A percentile compares a stretch with the other conserved stretches of the same genome.
These are phyloP conservation scores for Zopfia rhizophila DNA, from an alignment of 2,329 filamentous ascomycete species.

Conservation along the genomic window DNA sequence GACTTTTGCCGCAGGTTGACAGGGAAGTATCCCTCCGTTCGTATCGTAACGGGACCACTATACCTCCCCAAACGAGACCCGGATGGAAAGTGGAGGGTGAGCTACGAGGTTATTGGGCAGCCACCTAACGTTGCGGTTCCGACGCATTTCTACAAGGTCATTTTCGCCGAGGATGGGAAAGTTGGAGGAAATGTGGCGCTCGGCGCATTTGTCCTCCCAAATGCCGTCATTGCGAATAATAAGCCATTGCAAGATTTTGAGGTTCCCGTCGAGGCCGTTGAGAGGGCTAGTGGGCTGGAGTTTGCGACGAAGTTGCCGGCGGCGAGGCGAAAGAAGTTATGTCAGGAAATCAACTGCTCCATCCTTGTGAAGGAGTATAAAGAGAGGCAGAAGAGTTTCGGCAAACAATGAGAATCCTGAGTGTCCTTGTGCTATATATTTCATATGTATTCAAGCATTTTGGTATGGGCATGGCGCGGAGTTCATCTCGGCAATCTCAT, in stretches of 20 bases:
- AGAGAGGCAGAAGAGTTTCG: constrained; percentile 63
- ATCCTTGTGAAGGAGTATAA: constrained; percentile 85
- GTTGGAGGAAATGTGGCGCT: constrained; percentile 76
- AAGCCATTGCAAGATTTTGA: constrained; percentile 93
- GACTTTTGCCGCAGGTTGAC: constrained; percentile 93
- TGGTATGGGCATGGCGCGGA: constrained; percentile 21
- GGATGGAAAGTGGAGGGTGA: constrained; percentile 95
- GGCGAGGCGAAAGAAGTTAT: constrained; percentile 79
- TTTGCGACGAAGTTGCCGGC: constrained; percentile 84
- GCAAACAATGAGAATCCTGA: constrained; percentile 34
- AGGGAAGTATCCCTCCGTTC: constrained; percentile 81
- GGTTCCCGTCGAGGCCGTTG: constrained; percentile 91
- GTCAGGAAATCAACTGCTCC: constrained; percentile 85
- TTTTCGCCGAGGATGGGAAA: constrained; percentile 87
- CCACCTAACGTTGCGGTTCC: constrained; percentile 95
- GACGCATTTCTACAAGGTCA: constrained; percentile 99
- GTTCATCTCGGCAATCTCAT: constrained; percentile 5
- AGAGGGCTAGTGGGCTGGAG: constrained; percentile 90
- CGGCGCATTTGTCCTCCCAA: constrained; percentile 94
- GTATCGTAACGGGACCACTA: constrained; percentile 91
- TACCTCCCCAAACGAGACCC: constrained; percentile 89
- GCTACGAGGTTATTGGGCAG: constrained; percentile 93
- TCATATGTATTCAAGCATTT: constrained; percentile 24
- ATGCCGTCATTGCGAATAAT: constrained; percentile 85
- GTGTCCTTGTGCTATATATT: constrained; percentile 1